Base-by-base conservation (phyloP, 2,329 filamentous ascomycete species). In the Chaetomiaceae sp. region DNA sequence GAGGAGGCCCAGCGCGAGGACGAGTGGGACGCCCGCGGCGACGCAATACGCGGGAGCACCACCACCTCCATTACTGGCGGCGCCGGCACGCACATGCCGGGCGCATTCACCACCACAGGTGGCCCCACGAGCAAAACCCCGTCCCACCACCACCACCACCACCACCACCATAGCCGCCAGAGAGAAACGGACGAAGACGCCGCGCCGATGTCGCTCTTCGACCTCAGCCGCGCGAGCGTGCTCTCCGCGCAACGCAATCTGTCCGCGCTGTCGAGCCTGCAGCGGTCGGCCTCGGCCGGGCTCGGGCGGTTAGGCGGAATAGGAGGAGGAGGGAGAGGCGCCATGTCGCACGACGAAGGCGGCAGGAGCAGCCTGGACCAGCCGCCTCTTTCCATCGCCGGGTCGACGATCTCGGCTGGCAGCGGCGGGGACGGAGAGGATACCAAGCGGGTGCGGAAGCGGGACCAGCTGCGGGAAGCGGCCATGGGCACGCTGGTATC, bases 381-480 rank as follows among this genome's bases (percentile, higher is more conserved):
- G 49, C 48, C 17, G 39, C 42, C n/a, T 30, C 39, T 36, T 38
- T 52, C 37, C 40, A 42, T 18, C 26, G 26, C 39, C 18, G 53
- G 42, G 19, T 53, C 46, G 47, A 55, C 45, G 44, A 55, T 47
- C 18, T 45, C 45, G 17, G 46, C 26, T 11, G 46, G 51, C 22
- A 52, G 49, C 58, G 58, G 30, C 52, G 60, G 58, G 20, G 46
- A 30, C 51, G 59, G 58, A 20, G 46, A 52, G 38, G 58, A 24
- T 24, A 24, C 22, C 9, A 63, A 71, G 48, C 71, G 66, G 47
- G 71, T 78, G 30, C 75, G 86, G 56, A 90, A 83, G 69, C 75
- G 87, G 56, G 87, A 91, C 61, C 83, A 84, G 63, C 58, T 85
- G 33, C 71, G 79, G 52, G 81, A 84, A 49, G 81, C 75, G 29